Percentiles rank a stretch among this genome's conserved stretches.
Conservation (phyloP, 805 yeast species). For the Tetrapisispora taiwanensis region DNA sequence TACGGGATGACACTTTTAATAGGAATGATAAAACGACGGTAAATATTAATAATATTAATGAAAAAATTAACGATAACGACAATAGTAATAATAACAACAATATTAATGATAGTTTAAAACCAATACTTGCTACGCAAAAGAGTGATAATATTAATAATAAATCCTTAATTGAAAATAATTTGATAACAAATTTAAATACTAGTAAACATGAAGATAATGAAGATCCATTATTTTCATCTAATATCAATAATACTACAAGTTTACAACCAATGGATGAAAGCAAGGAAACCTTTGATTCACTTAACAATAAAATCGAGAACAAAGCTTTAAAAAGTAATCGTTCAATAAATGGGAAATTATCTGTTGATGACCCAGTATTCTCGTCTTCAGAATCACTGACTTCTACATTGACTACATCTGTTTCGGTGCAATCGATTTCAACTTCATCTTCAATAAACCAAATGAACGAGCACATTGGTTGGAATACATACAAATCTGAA, state of each 20-base stretch:
- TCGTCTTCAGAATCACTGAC: slow-evolving; percentile 2
- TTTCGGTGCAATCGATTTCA: slow-evolving; percentile 1
- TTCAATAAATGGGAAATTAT: neutral
- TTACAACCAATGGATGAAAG: too few relatives aligned
- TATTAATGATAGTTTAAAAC: too few relatives aligned
- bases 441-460: slow-evolving; percentile 1
- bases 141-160: too few relatives aligned
- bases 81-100: neutral
- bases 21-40: neutral
- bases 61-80: neutral
- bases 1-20: neutral
- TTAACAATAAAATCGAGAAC: too few relatives aligned
- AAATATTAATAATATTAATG: neutral
- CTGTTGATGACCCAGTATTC: neutral
- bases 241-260: too few relatives aligned
- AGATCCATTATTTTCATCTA: too few relatives aligned
- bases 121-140: too few relatives aligned
- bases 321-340: neutral
- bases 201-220: too few relatives aligned
- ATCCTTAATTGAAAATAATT: too few relatives aligned
- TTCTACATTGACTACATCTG: slow-evolving; percentile 1
- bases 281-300: too few relatives aligned
- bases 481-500: neutral
- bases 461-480: neutral
- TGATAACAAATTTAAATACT: too few relatives aligned